A percentile compares a stretch with the other conserved stretches of the same genome.
phyloP scores from a whole-genome alignment of 257 asterid genomes.

The Fraxinus americana region DNA sequence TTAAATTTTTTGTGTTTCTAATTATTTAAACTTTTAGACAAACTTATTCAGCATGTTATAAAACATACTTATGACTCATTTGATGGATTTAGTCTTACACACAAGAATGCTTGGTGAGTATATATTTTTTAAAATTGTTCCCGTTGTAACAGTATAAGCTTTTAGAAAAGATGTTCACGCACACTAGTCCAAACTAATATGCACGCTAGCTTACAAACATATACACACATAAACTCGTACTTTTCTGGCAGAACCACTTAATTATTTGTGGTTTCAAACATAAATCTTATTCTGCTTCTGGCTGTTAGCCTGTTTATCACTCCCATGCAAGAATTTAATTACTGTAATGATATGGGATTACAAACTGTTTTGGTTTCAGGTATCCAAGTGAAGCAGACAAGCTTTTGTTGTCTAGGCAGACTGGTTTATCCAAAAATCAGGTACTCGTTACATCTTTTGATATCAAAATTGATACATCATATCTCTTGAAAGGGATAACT shows the following conservation, averaged over 20 bases:
- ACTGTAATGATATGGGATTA: background rate
- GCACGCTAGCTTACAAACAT: background rate
- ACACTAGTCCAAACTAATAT: too few species aligned
- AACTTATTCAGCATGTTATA: background rate
- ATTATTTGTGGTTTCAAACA: background rate
- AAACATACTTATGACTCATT: background rate
- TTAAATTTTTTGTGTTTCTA: background rate
- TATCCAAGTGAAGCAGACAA: conserved; percentile 97
- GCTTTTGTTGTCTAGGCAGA: conserved; percentile 91
- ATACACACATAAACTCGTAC: background rate
- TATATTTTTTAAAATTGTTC: background rate
- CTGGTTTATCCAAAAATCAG: conserved; percentile 91
- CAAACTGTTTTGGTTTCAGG: conserved; percentile 38
- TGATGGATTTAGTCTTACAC: background rate
- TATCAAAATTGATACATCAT: conserved; percentile 37
- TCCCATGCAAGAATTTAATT: conserved; percentile 5
- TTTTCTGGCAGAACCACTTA: background rate
- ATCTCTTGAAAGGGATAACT: conserved; percentile 48
- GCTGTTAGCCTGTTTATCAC: background rate
- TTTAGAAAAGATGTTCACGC: too few species aligned
- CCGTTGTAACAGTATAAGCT: background rate
- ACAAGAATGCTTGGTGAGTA: background rate
- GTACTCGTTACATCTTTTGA: conserved; percentile 50
- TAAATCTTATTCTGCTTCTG: background rate
- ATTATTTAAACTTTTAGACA: background rate